Conservation (phyloP, 2,329 filamentous ascomycete genomes). For the Hysterium pulicare region DNA sequence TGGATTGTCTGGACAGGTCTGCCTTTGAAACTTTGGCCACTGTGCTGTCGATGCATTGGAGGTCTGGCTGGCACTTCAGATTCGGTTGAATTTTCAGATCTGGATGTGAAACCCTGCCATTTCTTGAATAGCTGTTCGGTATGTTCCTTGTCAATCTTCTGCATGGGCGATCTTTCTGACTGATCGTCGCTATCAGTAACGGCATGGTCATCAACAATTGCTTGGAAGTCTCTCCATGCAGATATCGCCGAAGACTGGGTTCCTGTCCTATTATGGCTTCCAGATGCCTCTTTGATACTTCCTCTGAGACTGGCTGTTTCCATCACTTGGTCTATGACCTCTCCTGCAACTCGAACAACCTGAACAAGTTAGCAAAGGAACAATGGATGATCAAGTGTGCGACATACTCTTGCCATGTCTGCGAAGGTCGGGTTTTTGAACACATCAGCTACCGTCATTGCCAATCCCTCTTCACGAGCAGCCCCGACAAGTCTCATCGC, state of each 20-base stretch:
- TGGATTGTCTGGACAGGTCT: constrained; percentile 18
- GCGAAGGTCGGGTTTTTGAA: constrained; percentile 33
- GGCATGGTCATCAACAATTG: constrained; percentile 26
- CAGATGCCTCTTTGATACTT: constrained; percentile 10
- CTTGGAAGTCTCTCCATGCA: constrained; percentile 29
- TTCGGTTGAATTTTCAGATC: constrained; percentile 1
- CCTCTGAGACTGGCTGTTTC: constrained; percentile 17
- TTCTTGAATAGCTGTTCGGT: constrained; percentile 22
- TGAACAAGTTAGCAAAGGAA: constrained; percentile 11
- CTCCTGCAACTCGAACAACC: constrained; percentile 32
- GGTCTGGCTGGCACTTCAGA: constrained; percentile 1
- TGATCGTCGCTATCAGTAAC: constrained; percentile 13
- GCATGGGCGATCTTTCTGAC: constrained; percentile 11
- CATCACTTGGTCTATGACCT: constrained; percentile 34
- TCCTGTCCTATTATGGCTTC: constrained; percentile 14
- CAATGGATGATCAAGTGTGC: not conserved
- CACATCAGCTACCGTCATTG: constrained; percentile 34
- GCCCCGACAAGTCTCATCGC: constrained; percentile 33
- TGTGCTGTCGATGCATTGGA: constrained; percentile 11
- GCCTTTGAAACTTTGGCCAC: constrained; percentile 13
- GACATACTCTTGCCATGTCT: constrained; percentile 30
- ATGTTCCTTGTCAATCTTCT: constrained; percentile 3
- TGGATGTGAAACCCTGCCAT: constrained; percentile 21
- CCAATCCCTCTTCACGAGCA: constrained; percentile 30
- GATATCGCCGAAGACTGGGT: constrained; percentile 16